Conservation (phyloP, 2,329 filamentous ascomycete species). For the Alternaria angustiovoidea region DNA sequence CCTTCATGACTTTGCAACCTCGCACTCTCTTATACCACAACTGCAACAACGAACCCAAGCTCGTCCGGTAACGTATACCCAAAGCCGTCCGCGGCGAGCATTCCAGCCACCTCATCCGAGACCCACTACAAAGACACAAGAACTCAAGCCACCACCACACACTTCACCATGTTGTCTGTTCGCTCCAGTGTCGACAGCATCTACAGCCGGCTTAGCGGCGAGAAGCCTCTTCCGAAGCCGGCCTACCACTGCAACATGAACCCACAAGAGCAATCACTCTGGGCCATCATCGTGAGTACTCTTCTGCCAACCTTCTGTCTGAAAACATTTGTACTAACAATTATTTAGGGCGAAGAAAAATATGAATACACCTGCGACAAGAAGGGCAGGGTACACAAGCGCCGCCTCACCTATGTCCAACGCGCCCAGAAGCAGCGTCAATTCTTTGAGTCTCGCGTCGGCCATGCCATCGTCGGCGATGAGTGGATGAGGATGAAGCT, state of each 20-base stretch:
- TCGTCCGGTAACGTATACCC: constrained; percentile 12
- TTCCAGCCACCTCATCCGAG: background rate
- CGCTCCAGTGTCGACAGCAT: constrained; percentile 21
- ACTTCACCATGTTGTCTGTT: constrained; percentile 22
- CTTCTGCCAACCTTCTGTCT: background rate
- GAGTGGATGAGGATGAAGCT: constrained; percentile 35
- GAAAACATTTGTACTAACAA: constrained; percentile 1
- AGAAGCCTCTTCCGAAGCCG: constrained; percentile 28
- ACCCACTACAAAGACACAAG: constrained; percentile 1
- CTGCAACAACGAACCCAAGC: background rate
- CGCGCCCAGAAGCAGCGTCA: constrained; percentile 21
- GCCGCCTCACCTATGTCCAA: constrained; percentile 19
- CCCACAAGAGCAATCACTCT: constrained; percentile 28
- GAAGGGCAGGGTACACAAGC: constrained; percentile 26
- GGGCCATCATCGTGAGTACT: constrained; percentile 26
- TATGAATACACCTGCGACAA: constrained; percentile 18
- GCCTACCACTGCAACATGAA: constrained; percentile 32
- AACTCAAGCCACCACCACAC: background rate
- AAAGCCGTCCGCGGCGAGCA: constrained; percentile 13
- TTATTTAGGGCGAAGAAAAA: constrained; percentile 26
- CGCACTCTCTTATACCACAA: background rate
- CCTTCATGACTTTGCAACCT: constrained; percentile 1
- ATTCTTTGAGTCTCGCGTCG: constrained; percentile 31
- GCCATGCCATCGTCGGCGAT: constrained; percentile 31
- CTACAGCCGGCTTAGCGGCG: constrained; percentile 24